phyloP scores from a whole-genome alignment of 1,284 basidiomycete species.

The Cryptococcus sp. region DNA sequence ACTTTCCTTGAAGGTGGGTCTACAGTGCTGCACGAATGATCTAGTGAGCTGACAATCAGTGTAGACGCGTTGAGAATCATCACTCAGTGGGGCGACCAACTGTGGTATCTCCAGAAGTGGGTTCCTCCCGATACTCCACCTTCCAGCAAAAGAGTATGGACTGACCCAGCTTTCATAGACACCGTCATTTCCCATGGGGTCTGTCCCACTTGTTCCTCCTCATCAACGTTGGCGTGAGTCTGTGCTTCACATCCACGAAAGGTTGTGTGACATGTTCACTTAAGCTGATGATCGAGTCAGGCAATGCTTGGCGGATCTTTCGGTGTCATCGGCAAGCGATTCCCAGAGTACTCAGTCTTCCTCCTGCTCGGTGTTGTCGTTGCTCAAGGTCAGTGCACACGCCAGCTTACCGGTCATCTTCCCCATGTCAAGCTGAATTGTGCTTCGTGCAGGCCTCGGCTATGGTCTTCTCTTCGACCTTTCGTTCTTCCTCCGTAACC shows the following conservation, averaged over 20 bases:
- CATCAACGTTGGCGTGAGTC: conserved; percentile 84
- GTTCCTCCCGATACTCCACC: conserved; percentile 43
- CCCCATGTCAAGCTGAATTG: conserved; percentile 1
- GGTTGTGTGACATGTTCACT: too few relatives aligned
- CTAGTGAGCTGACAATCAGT: conserved; percentile 3
- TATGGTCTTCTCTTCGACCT: conserved; percentile 96
- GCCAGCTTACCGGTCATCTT: conserved; percentile 4
- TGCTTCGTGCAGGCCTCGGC: conserved; percentile 62
- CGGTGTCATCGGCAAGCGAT: conserved; percentile 82
- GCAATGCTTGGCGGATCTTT: conserved; percentile 87
- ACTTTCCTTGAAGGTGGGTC: conserved; percentile 84
- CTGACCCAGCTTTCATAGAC: conserved; percentile 57
- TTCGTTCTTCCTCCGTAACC: conserved; percentile 98
- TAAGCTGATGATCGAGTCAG: conserved; percentile 53
- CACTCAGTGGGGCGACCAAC: conserved; percentile 94
- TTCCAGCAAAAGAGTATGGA: conserved; percentile 4
- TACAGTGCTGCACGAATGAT: not conserved
- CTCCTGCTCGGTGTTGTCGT: conserved; percentile 90
- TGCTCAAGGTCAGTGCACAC: conserved; percentile 65
- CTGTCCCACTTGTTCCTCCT: conserved; percentile 89
- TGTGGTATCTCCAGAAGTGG: conserved; percentile 92
- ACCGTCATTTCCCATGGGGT: conserved; percentile 93
- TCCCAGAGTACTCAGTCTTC: conserved; percentile 84
- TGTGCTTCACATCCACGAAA: too few relatives aligned
- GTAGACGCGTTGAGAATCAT: conserved; percentile 81